Evolutionary conservation across 2,329 filamentous ascomycete genomes (phyloP), one percentile per base, ranked within the genome.

Genomic region (Diplodia seriata): DNA sequence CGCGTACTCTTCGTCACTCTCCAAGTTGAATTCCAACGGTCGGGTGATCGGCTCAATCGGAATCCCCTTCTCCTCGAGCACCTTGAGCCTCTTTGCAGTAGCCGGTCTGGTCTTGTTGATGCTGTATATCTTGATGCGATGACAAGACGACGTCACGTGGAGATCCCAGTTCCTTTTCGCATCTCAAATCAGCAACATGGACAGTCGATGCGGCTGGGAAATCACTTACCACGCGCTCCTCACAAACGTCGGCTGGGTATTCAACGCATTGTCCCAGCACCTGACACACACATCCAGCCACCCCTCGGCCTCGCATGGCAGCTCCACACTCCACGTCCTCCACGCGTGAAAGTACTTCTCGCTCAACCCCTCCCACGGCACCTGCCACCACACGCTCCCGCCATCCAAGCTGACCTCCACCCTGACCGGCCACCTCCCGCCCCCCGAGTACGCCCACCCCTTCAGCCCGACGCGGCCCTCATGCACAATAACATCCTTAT

Each of bases 321-420:
- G 72, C 1, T 89, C 85, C 1, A 84, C 82, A 67, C 86, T 80
- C 90, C 89, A 92, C 0, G 83, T 83, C 14, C 89, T 79, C 90
- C 89, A 92, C 0, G 86, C 84, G 72, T 85, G 87, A 57, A 83
- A 86, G 59, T 86, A 84, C 76, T 91, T 92, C 70, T 81, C 82
- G 2, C 84, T 86, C 69, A 91, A 69, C 1, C 89, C 87, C 59
- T 88, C 83, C 0, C 79, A 78, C 0, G 88, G 88, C 0, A 90
- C 86, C 11, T 84, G 81, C 69, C 90, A 90, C 89, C 89, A 91
- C 15, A 83, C 84, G 70, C 83, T 85, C 0, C 89, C 89, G 0
- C 89, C 89, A 71, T 91, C 88, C 0, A 82, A 80, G 3, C 84
- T 87, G 2, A 91, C 80, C 71, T 91, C 89, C 4, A 91, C 87